Base-by-base conservation (phyloP, 208 protist species). In the Leishmania lainsoni region DNA sequence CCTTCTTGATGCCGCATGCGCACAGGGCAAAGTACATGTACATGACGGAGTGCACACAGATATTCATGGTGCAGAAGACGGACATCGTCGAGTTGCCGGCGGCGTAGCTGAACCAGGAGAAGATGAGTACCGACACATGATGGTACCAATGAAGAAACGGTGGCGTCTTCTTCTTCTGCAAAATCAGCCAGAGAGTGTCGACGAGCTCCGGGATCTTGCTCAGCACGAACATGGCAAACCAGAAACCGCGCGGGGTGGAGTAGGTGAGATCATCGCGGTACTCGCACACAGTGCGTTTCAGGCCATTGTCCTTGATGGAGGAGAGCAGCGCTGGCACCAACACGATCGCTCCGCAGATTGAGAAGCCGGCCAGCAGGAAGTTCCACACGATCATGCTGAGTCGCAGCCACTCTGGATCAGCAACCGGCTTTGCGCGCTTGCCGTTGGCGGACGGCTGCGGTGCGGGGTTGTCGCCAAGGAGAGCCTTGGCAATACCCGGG, bases 31-130 rank as follows among this genome's bases (percentile, higher is more conserved):
- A 99, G 87, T 99, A 99, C 9, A 88, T 86, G 87, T 99, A 99
- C 97, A 99, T 99, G 87, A 99, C 89, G 6, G 95, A 83, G 89
- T 99, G 98, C 29, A 99, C 97, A 29, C 74, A 89, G 78, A 95
- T 93, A 86, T 99, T 99, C 96, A 99, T 98, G 22, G 91, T 85
- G 39, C 92, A 87, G 79, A 98, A 99, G 77, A 89, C 80, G 52
- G 80, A 79, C 78, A 96, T 91, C 1, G 87, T 91, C 5, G 81
- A 84, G 83, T 88, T 92, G 68, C 87, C 85, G 39, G 85, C 58
- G 56, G 82, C 48, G 77, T 94, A 96, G 48, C 92, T 93, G 56
- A 92, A 85, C 96, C 95, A 99, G 79, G 91, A 94, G 81, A 96
- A 98, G 45, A 98, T 75, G 39, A 97, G 81, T 22, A 98, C 96